A percentile compares a stretch with the other conserved stretches of the same genome.
These are phyloP conservation scores for Linderniella brevidens DNA, from an alignment of 257 asterid genomes.

Conservation along the genomic window DNA sequence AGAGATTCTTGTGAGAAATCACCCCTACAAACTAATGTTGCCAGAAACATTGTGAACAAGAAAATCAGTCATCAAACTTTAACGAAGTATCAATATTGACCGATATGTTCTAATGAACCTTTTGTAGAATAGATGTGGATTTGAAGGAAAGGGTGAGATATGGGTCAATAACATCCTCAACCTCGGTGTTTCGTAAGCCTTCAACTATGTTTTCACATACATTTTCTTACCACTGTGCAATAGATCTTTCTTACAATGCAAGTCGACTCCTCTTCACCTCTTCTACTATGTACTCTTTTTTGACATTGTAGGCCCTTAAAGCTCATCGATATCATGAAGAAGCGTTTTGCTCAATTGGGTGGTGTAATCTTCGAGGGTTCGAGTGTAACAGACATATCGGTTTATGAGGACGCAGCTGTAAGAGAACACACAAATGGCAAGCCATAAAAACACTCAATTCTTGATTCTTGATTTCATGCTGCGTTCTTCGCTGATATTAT, in stretches of 20 bases:
- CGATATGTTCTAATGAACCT: slow-evolving; percentile 3
- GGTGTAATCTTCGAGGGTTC: slow-evolving; percentile 77
- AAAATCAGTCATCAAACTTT: not conserved
- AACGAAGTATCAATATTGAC: too few relatives aligned
- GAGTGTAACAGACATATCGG: slow-evolving; percentile 40
- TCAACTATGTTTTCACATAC: not conserved
- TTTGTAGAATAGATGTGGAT: slow-evolving; percentile 95
- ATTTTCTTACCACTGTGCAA: not conserved
- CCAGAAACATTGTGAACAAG: not conserved
- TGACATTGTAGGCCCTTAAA: slow-evolving; percentile 47
- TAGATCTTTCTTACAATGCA: not conserved
- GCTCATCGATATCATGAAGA: slow-evolving; percentile 62
- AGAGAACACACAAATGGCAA: slow-evolving; percentile 20
- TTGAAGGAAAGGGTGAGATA: slow-evolving; percentile 90
- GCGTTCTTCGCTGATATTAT: too few relatives aligned
- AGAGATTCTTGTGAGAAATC: not conserved
- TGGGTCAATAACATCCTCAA: slow-evolving; percentile 88
- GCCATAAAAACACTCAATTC: slow-evolving; percentile 2
- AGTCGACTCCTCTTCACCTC: too few relatives aligned
- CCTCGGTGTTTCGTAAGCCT: slow-evolving; percentile 86
- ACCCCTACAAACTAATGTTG: not conserved
- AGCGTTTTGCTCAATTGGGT: slow-evolving; percentile 54
- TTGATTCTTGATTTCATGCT: slow-evolving; percentile 2
- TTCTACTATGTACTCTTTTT: too few relatives aligned
- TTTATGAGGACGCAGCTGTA: slow-evolving; percentile 79